These are phyloP conservation scores for Parasitella parasitica DNA, from an alignment of 371 early-diverging fungal species.

Conservation along the genomic window DNA sequence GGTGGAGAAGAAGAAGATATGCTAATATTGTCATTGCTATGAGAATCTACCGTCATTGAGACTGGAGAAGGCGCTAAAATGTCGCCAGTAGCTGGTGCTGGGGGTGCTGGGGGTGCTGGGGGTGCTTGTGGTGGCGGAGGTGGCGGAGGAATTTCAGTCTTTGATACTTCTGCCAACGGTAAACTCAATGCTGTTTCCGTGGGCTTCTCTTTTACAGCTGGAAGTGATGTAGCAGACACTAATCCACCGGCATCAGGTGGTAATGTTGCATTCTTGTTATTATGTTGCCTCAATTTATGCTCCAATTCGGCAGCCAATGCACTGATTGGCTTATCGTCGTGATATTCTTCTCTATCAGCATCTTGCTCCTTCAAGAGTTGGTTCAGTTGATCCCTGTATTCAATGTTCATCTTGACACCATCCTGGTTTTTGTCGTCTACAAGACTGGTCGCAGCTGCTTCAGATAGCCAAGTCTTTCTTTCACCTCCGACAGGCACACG, in stretches of 20 bases:
- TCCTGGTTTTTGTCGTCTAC: neutral
- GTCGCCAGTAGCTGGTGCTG: neutral
- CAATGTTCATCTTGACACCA: constrained; percentile 15
- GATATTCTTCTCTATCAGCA: neutral
- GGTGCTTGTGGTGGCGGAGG: constrained; percentile 22
- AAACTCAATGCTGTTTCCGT: neutral
- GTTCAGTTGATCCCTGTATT: constrained; percentile 21
- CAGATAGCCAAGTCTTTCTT: constrained; percentile 17
- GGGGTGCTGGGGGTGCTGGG: constrained; percentile 13
- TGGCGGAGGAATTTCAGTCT: constrained; percentile 7
- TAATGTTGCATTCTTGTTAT: neutral
- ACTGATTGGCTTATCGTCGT: constrained; percentile 37
- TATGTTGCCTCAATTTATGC: constrained; percentile 20
- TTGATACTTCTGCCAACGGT: neutral
- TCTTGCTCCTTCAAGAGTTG: constrained; percentile 4
- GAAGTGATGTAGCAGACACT: neutral
- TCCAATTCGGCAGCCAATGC: constrained; percentile 42
- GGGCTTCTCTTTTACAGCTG: neutral
- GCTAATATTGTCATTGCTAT: constrained; percentile 3
- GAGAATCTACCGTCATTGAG: too few species aligned
- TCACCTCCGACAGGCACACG: constrained; percentile 20
- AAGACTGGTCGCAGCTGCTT: constrained; percentile 2
- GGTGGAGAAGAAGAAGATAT: neutral
- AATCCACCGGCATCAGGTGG: neutral
- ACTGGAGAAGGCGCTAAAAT: too few species aligned